Evolutionary conservation across 208 protist species (phyloP).

Genomic region (Trypanosoma vivax): DNA sequence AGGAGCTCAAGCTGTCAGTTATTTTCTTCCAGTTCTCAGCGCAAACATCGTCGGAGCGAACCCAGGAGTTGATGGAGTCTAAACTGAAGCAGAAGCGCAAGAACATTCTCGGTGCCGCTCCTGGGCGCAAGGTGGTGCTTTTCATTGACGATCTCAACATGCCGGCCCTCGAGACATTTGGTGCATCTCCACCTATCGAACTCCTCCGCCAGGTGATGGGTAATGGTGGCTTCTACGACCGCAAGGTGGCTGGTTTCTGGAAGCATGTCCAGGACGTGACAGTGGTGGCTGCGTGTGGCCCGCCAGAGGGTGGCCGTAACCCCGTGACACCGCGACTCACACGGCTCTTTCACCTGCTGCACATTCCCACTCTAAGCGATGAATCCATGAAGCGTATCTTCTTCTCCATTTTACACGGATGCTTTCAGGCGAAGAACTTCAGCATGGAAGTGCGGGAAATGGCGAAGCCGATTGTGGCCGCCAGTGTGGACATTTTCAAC

Average conservation of each 20-base stretch:
- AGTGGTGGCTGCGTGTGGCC: constrained; percentile 93
- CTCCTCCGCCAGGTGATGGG: constrained; percentile 96
- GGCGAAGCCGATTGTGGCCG: constrained; percentile 65
- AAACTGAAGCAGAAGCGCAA: constrained; percentile 96
- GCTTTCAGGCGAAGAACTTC: constrained; percentile 86
- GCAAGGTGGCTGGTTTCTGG: constrained; percentile 91
- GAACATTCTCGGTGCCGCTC: constrained; percentile 92
- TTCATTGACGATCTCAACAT: constrained; percentile 99
- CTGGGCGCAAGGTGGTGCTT: constrained; percentile 90
- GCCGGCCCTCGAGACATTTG: constrained; percentile 94
- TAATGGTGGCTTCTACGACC: constrained; percentile 95
- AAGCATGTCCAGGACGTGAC: constrained; percentile 93
- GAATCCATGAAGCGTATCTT: constrained; percentile 95
- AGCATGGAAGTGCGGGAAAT: constrained; percentile 67
- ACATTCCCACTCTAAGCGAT: constrained; percentile 90
- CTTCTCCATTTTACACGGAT: constrained; percentile 87
- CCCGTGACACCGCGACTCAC: constrained; percentile 89
- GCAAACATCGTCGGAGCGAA: constrained; percentile 92
- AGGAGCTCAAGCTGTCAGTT: constrained; percentile 68
- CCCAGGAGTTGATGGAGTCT: constrained; percentile 95
- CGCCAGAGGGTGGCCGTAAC: constrained; percentile 94
- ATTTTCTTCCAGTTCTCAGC: constrained; percentile 94
- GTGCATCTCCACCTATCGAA: constrained; percentile 96
- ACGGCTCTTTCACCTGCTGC: constrained; percentile 93
- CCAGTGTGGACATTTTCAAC: constrained; percentile 90